Evolutionary conservation across 192 early-diverging fungal species (phyloP).

Genomic region (Coemansia asiatica): DNA sequence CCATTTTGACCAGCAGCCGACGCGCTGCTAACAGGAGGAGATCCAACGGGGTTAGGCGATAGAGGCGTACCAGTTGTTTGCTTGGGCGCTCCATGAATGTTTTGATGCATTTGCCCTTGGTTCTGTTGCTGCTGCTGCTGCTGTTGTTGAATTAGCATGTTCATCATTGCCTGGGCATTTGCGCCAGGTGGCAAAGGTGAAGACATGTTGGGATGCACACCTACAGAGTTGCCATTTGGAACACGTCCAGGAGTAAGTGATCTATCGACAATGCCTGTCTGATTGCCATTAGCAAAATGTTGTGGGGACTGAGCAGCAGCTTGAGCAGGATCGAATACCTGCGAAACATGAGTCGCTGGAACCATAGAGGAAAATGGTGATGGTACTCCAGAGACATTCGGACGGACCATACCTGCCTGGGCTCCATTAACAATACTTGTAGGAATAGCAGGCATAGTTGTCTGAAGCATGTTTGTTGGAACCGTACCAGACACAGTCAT

Average conservation of each 20-base stretch:
- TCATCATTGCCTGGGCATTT: slow-evolving; percentile 49
- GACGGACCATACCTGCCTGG: background rate
- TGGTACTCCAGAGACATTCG: slow-evolving; percentile 5
- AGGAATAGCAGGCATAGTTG: slow-evolving; percentile 2
- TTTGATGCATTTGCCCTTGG: slow-evolving; percentile 16
- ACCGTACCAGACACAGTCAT: slow-evolving; percentile 6
- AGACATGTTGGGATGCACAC: slow-evolving; percentile 12
- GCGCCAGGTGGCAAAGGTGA: slow-evolving; percentile 23
- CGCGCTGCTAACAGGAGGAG: slow-evolving; percentile 3
- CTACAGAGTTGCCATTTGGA: slow-evolving; percentile 1
- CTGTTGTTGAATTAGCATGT: slow-evolving; percentile 48
- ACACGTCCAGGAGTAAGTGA: slow-evolving; percentile 14
- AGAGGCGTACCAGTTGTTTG: slow-evolving; percentile 31
- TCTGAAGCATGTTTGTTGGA: slow-evolving; percentile 7
- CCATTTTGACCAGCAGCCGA: background rate
- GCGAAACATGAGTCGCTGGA: slow-evolving; percentile 3
- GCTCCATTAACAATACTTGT: background rate
- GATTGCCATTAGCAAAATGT: slow-evolving; percentile 3
- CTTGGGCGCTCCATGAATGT: slow-evolving; percentile 18
- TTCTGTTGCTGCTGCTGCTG: slow-evolving; percentile 35
- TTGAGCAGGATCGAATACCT: slow-evolving; percentile 3
- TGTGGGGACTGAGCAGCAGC: slow-evolving; percentile 6
- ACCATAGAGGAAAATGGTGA: background rate
- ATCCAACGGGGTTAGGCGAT: slow-evolving; percentile 20
- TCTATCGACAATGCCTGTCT: slow-evolving; percentile 1